phyloP scores from a whole-genome alignment of 169 alveolate genomes.

The Amoebophrya sp. region DNA sequence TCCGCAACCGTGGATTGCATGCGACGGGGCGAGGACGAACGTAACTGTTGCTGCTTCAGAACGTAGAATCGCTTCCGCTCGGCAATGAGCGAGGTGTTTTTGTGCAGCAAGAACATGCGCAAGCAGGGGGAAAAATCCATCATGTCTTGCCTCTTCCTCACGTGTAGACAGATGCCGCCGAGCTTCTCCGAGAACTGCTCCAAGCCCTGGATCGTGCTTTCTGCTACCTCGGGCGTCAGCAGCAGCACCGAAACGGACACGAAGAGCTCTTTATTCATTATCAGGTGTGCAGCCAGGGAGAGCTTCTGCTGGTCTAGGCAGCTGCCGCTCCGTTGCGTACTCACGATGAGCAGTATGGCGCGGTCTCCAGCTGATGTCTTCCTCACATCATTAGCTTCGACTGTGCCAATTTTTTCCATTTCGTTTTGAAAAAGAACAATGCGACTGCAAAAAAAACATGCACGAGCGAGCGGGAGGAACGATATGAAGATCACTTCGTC shows the following conservation, averaged over 20 bases:
- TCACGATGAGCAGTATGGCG: neutral
- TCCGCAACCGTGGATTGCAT: neutral
- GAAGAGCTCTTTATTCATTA: neutral
- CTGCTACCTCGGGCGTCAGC: neutral
- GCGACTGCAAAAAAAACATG: too few relatives aligned
- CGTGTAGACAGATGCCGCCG: neutral
- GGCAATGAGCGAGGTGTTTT: neutral
- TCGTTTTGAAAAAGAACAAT: too few relatives aligned
- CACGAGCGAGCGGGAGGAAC: too few relatives aligned
- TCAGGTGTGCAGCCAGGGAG: neutral
- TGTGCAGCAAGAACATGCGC: neutral
- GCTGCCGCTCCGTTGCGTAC: neutral
- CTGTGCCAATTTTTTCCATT: too few relatives aligned
- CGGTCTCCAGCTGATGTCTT: too few relatives aligned
- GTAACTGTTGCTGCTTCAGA: neutral
- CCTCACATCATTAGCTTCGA: too few relatives aligned
- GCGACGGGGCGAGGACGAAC: neutral
- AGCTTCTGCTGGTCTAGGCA: neutral
- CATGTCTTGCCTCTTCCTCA: neutral
- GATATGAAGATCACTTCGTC: too few relatives aligned
- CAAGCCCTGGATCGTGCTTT: neutral
- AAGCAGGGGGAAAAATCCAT: neutral
- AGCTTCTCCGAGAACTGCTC: neutral
- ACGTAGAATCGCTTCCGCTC: slow-evolving; percentile 1
- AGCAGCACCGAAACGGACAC: neutral